These are phyloP conservation scores for Hypsizygus marmoreus DNA, from an alignment of 768 basidiomycete species.

Conservation along the genomic window DNA sequence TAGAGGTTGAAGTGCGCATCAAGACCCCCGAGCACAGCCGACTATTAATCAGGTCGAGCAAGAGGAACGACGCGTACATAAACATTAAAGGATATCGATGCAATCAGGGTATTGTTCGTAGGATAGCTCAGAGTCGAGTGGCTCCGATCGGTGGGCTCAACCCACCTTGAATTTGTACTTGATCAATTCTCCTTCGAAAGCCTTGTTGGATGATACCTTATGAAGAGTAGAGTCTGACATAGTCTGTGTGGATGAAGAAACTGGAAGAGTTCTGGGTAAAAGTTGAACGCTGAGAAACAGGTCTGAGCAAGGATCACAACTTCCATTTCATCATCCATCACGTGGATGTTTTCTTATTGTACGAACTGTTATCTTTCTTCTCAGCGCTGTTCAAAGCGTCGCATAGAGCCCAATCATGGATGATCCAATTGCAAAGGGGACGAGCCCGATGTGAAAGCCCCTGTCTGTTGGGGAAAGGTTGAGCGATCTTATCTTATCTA, in stretches of 20 bases:
- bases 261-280: not conserved
- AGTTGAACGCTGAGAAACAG: not conserved
- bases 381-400: too few species aligned
- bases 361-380: slow-evolving; percentile 2
- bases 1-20: slow-evolving; percentile 87
- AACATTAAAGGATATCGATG: not conserved
- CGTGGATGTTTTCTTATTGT: slow-evolving; percentile 8
- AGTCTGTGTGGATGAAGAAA: not conserved
- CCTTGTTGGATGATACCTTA: slow-evolving; percentile 74
- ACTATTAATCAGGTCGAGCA: slow-evolving; percentile 44
- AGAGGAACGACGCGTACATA: not conserved
- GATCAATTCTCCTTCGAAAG: slow-evolving; percentile 75
- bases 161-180: slow-evolving; percentile 86
- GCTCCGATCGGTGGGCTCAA: slow-evolving; percentile 3
- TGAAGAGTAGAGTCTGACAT: slow-evolving; percentile 41
- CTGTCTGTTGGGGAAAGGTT: slow-evolving; percentile 2
- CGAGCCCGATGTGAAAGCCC: too few species aligned
- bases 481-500: slow-evolving; percentile 3
- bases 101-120: not conserved
- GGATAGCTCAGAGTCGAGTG: slow-evolving; percentile 1
- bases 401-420: too few species aligned
- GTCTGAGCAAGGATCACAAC: not conserved
- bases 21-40: slow-evolving; percentile 66
- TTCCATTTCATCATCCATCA: slow-evolving; percentile 13
- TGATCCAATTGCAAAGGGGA: too few species aligned